Conservation (phyloP, 2,329 filamentous ascomycete genomes). For the Pestalotiopsis sp. region DNA sequence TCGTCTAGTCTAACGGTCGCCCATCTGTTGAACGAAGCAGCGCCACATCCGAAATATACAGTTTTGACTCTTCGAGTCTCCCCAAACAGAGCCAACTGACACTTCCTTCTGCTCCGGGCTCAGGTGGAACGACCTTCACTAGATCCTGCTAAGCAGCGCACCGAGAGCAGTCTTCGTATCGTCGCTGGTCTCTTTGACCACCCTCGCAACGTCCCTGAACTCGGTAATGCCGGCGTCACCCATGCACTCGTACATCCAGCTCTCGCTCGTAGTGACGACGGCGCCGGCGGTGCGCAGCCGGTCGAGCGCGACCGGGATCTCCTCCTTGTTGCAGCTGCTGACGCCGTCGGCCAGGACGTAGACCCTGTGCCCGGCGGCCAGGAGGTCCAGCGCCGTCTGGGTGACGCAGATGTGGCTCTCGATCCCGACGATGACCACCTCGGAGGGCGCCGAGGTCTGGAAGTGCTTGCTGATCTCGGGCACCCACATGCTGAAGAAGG, state of each 20-base stretch:
- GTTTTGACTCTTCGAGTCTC: not conserved
- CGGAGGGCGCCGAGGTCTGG: conserved; percentile 38
- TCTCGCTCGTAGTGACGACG: conserved; percentile 83
- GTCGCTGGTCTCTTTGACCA: conserved; percentile 77
- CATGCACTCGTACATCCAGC: conserved; percentile 85
- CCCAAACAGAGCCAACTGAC: not conserved
- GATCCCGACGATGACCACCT: conserved; percentile 84
- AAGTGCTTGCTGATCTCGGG: conserved; percentile 59
- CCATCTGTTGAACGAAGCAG: no score
- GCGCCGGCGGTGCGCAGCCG: conserved; percentile 76
- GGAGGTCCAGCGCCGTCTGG: conserved; percentile 84
- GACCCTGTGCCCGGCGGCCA: conserved; percentile 74
- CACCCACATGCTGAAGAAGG: conserved; percentile 84
- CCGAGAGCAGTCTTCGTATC: conserved; percentile 72
- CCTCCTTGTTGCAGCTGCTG: conserved; percentile 81
- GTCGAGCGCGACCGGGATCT: conserved; percentile 77
- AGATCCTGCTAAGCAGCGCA: conserved; percentile 64
- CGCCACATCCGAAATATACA: not conserved
- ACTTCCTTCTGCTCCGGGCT: not conserved
- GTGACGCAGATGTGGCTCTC: conserved; percentile 94
- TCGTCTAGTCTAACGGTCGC: no score
- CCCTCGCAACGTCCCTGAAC: conserved; percentile 71
- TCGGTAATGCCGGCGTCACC: conserved; percentile 74
- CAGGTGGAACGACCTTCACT: not conserved
- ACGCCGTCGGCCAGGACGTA: conserved; percentile 90